A percentile compares a stretch with the other conserved stretches of the same genome.
Conservation (phyloP, 306 rosid genomes). For the Lupinus albus region DNA sequence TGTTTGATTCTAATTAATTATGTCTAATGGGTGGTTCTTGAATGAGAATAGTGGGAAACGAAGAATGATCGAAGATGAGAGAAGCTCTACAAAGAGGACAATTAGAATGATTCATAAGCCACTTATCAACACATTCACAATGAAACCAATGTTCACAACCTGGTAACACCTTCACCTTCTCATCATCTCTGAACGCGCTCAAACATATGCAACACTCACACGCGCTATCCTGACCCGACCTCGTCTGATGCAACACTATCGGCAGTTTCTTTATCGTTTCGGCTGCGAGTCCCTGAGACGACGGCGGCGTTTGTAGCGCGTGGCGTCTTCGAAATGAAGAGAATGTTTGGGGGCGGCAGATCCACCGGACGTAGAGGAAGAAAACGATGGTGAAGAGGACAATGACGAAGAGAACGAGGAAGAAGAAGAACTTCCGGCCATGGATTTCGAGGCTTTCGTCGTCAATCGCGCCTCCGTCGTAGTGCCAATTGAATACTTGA, state of each 20-base stretch:
- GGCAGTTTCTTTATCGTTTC: constrained; percentile 60
- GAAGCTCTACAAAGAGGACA: constrained; percentile 88
- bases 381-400: constrained; percentile 51
- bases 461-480: constrained; percentile 45
- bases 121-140: constrained; percentile 77
- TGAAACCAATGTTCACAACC: constrained; percentile 70
- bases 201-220: constrained; percentile 80
- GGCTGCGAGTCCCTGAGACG: constrained; percentile 52
- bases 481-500: constrained; percentile 56
- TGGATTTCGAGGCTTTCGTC: constrained; percentile 54
- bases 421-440: constrained; percentile 63
- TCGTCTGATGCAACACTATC: constrained; percentile 49
- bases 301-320: neutral
- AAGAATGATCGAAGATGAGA: constrained; percentile 42
- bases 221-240: constrained; percentile 15
- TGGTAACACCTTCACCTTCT: constrained; percentile 75
- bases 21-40: constrained; percentile 50
- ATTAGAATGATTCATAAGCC: constrained; percentile 71
- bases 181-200: constrained; percentile 64
- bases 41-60: constrained; percentile 45
- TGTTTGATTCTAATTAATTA: neutral
- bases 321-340: constrained; percentile 19
- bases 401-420: constrained; percentile 54
- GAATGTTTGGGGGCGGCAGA: constrained; percentile 51
- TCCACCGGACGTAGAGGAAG: constrained; percentile 68